These are phyloP conservation scores for Plasmodium cynomolgi DNA, from an alignment of 169 alveolate species.

Conservation along the genomic window DNA sequence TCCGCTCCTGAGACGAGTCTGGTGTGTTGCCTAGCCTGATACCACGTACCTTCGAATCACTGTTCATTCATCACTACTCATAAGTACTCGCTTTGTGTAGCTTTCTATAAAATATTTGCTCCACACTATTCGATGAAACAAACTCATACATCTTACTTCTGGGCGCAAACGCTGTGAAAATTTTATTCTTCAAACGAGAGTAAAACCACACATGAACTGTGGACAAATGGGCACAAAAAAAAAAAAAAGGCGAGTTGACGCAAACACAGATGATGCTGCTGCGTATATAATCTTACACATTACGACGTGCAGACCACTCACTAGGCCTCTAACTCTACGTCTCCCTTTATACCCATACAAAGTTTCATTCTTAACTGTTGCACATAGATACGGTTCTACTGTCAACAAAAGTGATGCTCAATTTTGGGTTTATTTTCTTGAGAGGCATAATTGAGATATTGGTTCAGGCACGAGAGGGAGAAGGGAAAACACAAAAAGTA, in stretches of 20 bases:
- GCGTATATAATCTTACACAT: not conserved
- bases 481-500: not conserved
- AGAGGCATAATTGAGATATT: not conserved
- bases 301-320: not conserved
- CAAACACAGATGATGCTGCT: not conserved
- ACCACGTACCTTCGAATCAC: not conserved
- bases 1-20: not conserved
- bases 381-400: not conserved
- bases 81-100: not conserved
- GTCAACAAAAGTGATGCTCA: not conserved
- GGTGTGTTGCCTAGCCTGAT: not conserved
- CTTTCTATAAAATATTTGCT: not conserved
- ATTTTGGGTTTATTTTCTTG: not conserved
- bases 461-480: not conserved
- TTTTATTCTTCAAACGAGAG: not conserved
- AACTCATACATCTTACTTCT: not conserved
- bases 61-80: constrained; percentile 7
- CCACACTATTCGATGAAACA: not conserved
- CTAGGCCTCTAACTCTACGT: not conserved
- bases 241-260: not conserved
- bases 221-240: not conserved
- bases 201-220: not conserved
- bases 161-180: not conserved
- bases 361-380: not conserved
- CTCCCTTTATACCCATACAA: not conserved